A percentile compares a stretch with the other conserved stretches of the same genome.
Conservation (phyloP, 306 rosid species). For the Fragaria vesca region DNA sequence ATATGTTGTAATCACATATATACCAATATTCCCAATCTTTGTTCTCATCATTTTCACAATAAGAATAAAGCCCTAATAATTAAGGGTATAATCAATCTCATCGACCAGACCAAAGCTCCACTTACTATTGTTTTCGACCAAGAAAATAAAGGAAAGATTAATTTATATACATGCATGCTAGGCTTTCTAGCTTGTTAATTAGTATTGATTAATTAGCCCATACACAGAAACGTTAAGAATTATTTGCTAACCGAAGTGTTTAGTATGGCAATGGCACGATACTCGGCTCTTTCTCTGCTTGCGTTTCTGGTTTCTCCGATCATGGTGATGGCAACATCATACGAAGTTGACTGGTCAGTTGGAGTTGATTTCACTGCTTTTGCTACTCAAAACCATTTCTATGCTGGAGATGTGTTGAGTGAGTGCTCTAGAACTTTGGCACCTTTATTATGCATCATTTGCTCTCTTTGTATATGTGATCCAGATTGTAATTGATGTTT, state of each 20-base stretch:
- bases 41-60: not conserved
- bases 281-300: not conserved
- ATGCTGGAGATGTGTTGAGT: not conserved
- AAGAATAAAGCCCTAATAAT: not conserved
- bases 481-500: not conserved
- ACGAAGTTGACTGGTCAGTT: not conserved
- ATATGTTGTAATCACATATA: not conserved
- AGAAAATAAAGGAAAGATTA: not conserved
- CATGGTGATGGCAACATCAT: not conserved
- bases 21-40: not conserved
- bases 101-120: not conserved
- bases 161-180: not conserved
- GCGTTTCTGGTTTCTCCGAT: conserved; percentile 1
- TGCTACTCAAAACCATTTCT: not conserved
- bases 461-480: too few relatives aligned
- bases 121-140: not conserved
- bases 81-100: not conserved
- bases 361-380: not conserved
- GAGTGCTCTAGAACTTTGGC: not conserved
- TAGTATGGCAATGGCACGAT: not conserved
- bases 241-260: not conserved
- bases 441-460: too few relatives aligned
- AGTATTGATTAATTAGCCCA: not conserved
- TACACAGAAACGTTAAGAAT: not conserved
- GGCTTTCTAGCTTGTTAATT: not conserved